Evolutionary conservation across 352 stramenopile genomes (phyloP).

Genomic region (Albugo laibachii): DNA sequence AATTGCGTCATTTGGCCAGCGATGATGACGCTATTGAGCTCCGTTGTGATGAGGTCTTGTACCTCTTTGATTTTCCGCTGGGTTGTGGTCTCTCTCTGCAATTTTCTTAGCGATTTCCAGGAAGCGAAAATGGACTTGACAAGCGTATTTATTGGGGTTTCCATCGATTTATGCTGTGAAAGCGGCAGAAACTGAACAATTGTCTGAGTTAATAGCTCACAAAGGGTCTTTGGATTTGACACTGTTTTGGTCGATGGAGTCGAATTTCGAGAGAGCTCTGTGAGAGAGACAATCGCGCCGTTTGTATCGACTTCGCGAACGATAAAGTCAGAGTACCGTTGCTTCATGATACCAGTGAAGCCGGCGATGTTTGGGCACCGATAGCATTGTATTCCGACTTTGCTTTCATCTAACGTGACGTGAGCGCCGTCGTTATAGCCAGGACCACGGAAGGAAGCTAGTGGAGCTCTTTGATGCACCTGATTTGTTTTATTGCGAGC

Average conservation of each 20-base stretch:
- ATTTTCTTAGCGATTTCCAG: too few relatives aligned
- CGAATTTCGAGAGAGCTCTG: conserved; percentile 13
- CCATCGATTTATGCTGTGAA: background rate
- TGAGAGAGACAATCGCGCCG: conserved; percentile 35
- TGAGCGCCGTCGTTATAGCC: conserved; percentile 59
- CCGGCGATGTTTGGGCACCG: conserved; percentile 30
- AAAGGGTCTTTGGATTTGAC: background rate
- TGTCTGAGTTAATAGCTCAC: background rate
- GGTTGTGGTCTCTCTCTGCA: too few relatives aligned
- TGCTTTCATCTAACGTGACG: conserved; percentile 50
- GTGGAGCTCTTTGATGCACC: too few relatives aligned
- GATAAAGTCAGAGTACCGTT: conserved; percentile 85
- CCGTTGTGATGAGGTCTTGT: background rate
- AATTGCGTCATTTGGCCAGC: background rate
- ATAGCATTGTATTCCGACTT: conserved; percentile 57
- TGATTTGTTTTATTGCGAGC: too few relatives aligned
- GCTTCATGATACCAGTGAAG: conserved; percentile 76
- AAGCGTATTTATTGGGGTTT: background rate
- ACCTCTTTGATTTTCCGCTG: background rate
- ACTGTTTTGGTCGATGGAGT: background rate
- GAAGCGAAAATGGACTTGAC: background rate
- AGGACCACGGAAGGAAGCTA: conserved; percentile 19
- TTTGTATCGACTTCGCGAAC: conserved; percentile 63
- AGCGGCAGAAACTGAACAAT: background rate
- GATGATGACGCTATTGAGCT: background rate